Conservation (phyloP, 2,329 filamentous ascomycete genomes). For the Phyllosticta citriasiana region DNA sequence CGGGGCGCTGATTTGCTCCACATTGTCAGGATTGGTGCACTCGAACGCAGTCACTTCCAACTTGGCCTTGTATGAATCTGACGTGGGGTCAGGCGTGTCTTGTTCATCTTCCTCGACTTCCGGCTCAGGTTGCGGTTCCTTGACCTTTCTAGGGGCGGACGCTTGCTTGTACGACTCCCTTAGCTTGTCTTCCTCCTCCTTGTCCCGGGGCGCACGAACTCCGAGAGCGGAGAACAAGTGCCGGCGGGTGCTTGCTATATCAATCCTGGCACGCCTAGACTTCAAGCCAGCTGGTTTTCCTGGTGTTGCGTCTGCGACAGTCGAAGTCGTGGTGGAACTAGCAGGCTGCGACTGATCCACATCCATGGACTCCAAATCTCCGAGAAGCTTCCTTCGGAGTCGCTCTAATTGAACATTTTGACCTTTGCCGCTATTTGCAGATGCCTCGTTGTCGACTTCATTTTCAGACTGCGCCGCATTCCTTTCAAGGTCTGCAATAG, state of each 20-base stretch:
- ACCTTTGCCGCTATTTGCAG: background rate
- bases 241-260: slow-evolving; percentile 54
- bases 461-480: background rate
- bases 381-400: background rate
- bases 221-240: slow-evolving; percentile 65
- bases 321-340: background rate
- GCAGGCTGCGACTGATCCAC: background rate
- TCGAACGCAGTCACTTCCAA: slow-evolving; percentile 73
- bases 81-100: slow-evolving; percentile 29
- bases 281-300: background rate
- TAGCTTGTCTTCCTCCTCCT: slow-evolving; percentile 56
- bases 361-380: background rate
- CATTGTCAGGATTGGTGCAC: slow-evolving; percentile 50
- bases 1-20: slow-evolving; percentile 52
- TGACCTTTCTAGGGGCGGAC: background rate
- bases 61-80: slow-evolving; percentile 62
- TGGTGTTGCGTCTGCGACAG: background rate
- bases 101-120: slow-evolving; percentile 12
- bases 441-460: background rate
- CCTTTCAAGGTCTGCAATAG: background rate
- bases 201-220: slow-evolving; percentile 56
- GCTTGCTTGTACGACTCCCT: slow-evolving; percentile 27
- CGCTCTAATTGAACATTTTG: background rate
- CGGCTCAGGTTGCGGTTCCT: background rate
- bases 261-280: slow-evolving; percentile 15